phyloP scores from a whole-genome alignment of 108 stramenopile species.

The Pelagomonas calceolata region DNA sequence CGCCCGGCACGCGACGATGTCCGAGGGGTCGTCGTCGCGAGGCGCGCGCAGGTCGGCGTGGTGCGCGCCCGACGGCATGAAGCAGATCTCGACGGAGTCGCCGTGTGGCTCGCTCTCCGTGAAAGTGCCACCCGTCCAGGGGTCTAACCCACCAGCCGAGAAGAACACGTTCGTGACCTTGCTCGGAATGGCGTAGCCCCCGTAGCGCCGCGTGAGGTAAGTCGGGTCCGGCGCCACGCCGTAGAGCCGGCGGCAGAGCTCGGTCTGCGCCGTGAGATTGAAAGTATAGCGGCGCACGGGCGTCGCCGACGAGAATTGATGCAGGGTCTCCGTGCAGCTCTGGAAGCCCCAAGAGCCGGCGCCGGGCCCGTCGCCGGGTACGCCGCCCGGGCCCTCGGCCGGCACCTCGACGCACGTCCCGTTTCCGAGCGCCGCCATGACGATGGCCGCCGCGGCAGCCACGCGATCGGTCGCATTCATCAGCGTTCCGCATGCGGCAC shows the following conservation, averaged over 20 bases:
- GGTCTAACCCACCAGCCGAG: background rate
- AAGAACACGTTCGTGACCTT: background rate
- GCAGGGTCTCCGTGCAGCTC: slow-evolving; percentile 14
- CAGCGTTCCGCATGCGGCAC: background rate
- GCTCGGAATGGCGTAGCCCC: slow-evolving; percentile 14
- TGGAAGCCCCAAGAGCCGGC: slow-evolving; percentile 6
- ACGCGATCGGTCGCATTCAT: background rate
- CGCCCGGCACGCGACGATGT: background rate
- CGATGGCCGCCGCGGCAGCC: background rate
- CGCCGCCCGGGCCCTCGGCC: slow-evolving; percentile 9
- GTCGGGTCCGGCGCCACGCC: background rate
- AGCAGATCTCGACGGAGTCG: background rate
- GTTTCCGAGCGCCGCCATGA: background rate
- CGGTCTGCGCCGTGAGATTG: background rate
- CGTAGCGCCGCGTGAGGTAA: slow-evolving; percentile 1
- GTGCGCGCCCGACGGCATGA: background rate
- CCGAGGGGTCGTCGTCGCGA: background rate
- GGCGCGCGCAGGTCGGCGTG: background rate
- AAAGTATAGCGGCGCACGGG: slow-evolving; percentile 2
- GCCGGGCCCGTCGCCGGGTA: slow-evolving; percentile 15
- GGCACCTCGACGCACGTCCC: background rate
- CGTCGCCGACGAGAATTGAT: slow-evolving; percentile 1
- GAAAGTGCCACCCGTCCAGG: background rate
- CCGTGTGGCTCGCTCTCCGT: background rate
- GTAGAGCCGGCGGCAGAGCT: background rate